Evolutionary conservation across 2,329 filamentous ascomycete genomes (phyloP).

Genomic region (Fusarium mexicanum): DNA sequence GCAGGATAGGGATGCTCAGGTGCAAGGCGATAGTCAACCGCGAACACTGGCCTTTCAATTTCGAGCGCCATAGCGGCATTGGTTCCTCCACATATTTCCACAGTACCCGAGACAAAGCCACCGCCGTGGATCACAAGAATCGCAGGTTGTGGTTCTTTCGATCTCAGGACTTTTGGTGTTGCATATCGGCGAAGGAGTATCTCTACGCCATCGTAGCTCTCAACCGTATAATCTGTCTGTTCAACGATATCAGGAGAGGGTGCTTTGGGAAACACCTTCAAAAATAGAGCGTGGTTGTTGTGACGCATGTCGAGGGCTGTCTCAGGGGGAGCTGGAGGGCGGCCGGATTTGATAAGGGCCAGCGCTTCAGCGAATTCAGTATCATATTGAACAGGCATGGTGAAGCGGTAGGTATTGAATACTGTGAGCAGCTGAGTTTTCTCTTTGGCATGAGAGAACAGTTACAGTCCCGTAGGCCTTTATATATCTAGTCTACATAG

Average conservation of each 20-base stretch:
- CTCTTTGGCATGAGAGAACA: background rate
- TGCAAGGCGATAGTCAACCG: slow-evolving; percentile 35
- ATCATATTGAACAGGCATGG: slow-evolving; percentile 32
- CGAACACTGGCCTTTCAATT: slow-evolving; percentile 25
- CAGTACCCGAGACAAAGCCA: slow-evolving; percentile 17
- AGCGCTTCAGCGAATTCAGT: slow-evolving; percentile 30
- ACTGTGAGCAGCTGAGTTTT: background rate
- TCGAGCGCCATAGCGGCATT: background rate
- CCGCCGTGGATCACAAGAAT: slow-evolving; percentile 33
- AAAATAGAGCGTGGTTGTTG: slow-evolving; percentile 7
- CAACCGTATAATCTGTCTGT: slow-evolving; percentile 18
- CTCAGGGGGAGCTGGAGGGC: background rate
- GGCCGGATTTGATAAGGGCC: slow-evolving; percentile 14
- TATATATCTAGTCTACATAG: background rate
- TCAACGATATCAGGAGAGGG: background rate
- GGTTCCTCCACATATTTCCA: slow-evolving; percentile 9
- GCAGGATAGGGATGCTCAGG: slow-evolving; percentile 30
- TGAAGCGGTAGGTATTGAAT: background rate
- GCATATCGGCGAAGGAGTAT: slow-evolving; percentile 29
- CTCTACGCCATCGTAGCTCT: slow-evolving; percentile 20
- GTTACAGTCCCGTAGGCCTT: background rate
- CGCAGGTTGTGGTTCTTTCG: slow-evolving; percentile 17
- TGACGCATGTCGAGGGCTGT: slow-evolving; percentile 27
- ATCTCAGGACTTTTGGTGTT: background rate
- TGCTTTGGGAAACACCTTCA: slow-evolving; percentile 2